phyloP scores from a whole-genome alignment of 495 filamentous ascomycete genomes.

The Achaetomiella virescens region DNA sequence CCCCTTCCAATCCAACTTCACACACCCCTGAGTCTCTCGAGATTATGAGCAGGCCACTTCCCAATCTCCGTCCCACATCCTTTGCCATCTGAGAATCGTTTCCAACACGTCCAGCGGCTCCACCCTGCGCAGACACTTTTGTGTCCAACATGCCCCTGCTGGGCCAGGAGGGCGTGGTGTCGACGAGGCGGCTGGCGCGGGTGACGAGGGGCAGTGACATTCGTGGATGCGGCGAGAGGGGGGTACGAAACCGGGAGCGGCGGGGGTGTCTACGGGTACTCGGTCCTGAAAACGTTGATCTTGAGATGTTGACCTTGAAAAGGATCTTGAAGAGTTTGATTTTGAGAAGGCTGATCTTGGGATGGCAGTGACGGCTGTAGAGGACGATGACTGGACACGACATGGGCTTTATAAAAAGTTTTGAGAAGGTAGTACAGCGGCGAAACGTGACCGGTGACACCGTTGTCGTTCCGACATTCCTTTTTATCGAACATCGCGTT shows the following conservation, averaged over 20 bases:
- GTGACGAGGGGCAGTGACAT: not conserved
- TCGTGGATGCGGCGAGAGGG: too few relatives aligned
- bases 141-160: not conserved
- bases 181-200: not conserved
- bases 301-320: too few relatives aligned
- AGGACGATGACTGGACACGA: not conserved
- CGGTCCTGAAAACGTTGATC: too few relatives aligned
- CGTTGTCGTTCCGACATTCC: not conserved
- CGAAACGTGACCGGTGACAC: not conserved
- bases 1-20: constrained; percentile 10
- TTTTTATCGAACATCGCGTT: not conserved
- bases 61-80: not conserved
- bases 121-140: not conserved
- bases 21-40: not conserved
- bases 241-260: too few relatives aligned
- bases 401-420: not conserved
- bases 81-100: not conserved
- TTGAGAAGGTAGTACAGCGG: not conserved
- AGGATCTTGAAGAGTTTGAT: too few relatives aligned
- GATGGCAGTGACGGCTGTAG: not conserved
- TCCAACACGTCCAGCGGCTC: not conserved
- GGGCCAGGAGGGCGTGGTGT: not conserved
- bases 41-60: not conserved
- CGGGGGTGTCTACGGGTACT: too few relatives aligned
- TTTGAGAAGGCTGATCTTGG: too few relatives aligned